Conservation (phyloP, 2,329 filamentous ascomycete genomes). For the Aureobasidium sp. region DNA sequence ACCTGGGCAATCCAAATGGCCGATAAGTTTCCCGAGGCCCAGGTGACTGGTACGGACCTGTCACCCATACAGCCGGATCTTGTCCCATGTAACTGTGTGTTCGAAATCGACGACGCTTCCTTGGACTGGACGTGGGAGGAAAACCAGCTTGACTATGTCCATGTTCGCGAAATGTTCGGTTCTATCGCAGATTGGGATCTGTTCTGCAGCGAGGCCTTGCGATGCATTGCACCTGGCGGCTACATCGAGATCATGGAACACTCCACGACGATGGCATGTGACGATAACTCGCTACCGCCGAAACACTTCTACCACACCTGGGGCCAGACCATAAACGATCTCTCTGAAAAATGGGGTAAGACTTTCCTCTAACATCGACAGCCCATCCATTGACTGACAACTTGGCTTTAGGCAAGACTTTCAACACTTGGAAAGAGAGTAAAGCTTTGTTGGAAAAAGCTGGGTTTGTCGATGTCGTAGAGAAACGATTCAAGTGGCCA, state of each 20-base stretch:
- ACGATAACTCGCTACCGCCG: conserved; percentile 27
- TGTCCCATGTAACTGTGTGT: conserved; percentile 38
- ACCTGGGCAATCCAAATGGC: conserved; percentile 29
- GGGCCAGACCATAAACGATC: conserved; percentile 3
- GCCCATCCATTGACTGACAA: no score
- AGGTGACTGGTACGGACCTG: conserved; percentile 40
- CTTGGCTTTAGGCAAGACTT: background rate
- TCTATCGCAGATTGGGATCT: conserved; percentile 38
- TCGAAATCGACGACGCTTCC: conserved; percentile 40
- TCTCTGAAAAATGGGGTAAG: conserved; percentile 8
- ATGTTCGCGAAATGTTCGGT: conserved; percentile 38
- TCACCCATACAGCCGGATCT: conserved; percentile 42
- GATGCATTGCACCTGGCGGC: conserved; percentile 28
- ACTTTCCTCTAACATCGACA: background rate
- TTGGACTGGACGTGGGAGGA: conserved; percentile 31
- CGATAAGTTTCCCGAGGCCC: conserved; percentile 21
- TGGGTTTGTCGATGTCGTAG: conserved; percentile 39
- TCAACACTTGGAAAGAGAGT: conserved; percentile 13
- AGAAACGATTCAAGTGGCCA: conserved; percentile 33
- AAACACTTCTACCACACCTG: conserved; percentile 6
- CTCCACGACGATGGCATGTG: conserved; percentile 25
- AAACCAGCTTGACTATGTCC: conserved; percentile 36
- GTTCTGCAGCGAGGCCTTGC: conserved; percentile 28
- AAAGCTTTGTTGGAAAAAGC: conserved; percentile 18
- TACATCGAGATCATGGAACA: conserved; percentile 34